Percentiles rank a stretch among this genome's conserved stretches.
phyloP scores from a whole-genome alignment of 139 green algal genomes.

The Haematococcus lacustris region DNA sequence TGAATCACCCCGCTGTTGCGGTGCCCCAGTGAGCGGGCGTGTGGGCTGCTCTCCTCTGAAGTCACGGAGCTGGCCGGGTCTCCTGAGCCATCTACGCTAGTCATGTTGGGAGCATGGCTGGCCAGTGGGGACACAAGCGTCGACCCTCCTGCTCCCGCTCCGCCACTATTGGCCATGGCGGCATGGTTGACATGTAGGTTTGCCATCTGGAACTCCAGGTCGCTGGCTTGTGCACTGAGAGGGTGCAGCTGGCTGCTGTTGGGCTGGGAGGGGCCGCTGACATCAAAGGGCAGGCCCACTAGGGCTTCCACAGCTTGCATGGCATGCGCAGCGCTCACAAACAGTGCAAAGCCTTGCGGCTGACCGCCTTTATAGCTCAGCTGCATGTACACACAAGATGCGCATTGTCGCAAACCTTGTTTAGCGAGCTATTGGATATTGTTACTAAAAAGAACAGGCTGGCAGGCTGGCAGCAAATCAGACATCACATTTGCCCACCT shows the following conservation, averaged over 20 bases:
- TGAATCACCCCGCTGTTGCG: too few species aligned
- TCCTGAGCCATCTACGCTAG: too few species aligned
- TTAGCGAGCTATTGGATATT: not conserved
- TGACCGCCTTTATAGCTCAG: not conserved
- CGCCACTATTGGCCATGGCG: not conserved
- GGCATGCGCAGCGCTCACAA: constrained; percentile 40
- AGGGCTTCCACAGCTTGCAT: constrained; percentile 48
- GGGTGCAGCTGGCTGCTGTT: not conserved
- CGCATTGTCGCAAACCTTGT: not conserved
- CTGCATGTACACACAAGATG: not conserved
- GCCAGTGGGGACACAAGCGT: not conserved
- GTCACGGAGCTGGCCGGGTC: too few species aligned
- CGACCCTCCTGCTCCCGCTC: not conserved
- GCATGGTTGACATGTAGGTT: not conserved
- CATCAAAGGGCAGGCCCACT: constrained; percentile 49
- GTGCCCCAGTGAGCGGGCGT: too few species aligned
- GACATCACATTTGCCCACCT: constrained; percentile 33
- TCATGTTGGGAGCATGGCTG: too few species aligned
- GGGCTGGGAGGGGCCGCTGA: not conserved
- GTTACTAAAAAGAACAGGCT: not conserved
- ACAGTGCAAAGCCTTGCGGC: constrained; percentile 74
- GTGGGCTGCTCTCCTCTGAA: too few species aligned
- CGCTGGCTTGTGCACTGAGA: not conserved
- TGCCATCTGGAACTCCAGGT: not conserved
- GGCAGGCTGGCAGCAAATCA: not conserved